Conservation (phyloP, 1,139 yeast genomes). For the Spathaspora sp. region DNA sequence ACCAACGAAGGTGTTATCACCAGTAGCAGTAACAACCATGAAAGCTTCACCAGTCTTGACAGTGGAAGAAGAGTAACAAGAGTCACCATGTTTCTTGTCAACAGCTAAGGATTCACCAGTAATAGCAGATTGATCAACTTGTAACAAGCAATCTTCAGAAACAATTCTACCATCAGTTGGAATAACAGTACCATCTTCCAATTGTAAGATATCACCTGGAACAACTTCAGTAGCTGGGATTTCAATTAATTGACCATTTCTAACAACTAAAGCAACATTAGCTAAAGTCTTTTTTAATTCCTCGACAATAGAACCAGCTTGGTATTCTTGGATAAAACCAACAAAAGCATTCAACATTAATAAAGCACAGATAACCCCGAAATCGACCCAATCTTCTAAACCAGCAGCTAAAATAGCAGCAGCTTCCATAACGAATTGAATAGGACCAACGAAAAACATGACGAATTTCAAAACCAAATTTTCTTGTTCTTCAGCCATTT, state of each 20-base stretch:
- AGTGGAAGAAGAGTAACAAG: slow-evolving; percentile 89
- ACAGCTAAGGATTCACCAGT: slow-evolving; percentile 98
- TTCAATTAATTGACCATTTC: slow-evolving; percentile 79
- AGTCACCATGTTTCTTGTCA: slow-evolving; percentile 88
- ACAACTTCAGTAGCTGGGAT: slow-evolving; percentile 80
- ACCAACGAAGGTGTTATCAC: slow-evolving; percentile 91
- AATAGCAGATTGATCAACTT: slow-evolving; percentile 96
- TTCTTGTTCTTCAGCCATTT: slow-evolving; percentile 93
- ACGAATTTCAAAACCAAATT: slow-evolving; percentile 79
- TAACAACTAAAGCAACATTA: slow-evolving; percentile 80
- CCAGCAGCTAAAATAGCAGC: slow-evolving; percentile 98
- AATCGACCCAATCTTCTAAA: slow-evolving; percentile 98
- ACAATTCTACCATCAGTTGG: slow-evolving; percentile 96
- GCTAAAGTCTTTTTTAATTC: slow-evolving; percentile 93
- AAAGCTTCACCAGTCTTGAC: slow-evolving; percentile 97
- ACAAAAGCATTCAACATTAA: slow-evolving; percentile 86
- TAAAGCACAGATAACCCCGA: slow-evolving; percentile 94
- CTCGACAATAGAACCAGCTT: slow-evolving; percentile 95
- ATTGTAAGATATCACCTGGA: slow-evolving; percentile 89
- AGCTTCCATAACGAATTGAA: slow-evolving; percentile 99
- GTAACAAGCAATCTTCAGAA: slow-evolving; percentile 84
- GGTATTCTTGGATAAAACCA: slow-evolving; percentile 97
- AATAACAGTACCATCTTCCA: slow-evolving; percentile 93
- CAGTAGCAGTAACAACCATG: slow-evolving; percentile 94
- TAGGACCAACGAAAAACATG: slow-evolving; percentile 96